Conservation (phyloP, 2,329 filamentous ascomycete species). For the Aureobasidium sp. region DNA sequence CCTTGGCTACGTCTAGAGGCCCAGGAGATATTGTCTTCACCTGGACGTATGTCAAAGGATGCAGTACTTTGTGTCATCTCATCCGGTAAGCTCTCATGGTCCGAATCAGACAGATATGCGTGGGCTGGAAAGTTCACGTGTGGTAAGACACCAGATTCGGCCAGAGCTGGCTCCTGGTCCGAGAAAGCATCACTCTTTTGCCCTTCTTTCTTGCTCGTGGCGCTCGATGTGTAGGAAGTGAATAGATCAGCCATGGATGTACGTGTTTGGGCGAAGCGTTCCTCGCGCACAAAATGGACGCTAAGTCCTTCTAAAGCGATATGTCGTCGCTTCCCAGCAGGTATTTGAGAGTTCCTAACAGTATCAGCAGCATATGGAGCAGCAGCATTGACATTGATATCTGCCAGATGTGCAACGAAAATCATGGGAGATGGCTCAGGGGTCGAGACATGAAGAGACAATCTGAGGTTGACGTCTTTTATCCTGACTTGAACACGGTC, state of each 20-base stretch:
- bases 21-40: slow-evolving; percentile 33
- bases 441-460: neutral
- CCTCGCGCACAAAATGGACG: neutral
- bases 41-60: slow-evolving; percentile 27
- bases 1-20: slow-evolving; percentile 26
- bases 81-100: neutral
- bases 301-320: neutral
- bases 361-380: neutral
- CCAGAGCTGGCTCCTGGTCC: neutral
- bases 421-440: neutral
- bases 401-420: neutral
- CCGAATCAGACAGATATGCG: neutral
- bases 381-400: neutral
- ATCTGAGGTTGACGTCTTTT: slow-evolving; percentile 56
- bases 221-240: neutral
- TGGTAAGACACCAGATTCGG: slow-evolving; percentile 5
- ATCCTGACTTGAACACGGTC: slow-evolving; percentile 65
- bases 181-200: neutral
- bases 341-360: neutral
- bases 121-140: neutral
- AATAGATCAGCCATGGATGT: slow-evolving; percentile 4
- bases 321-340: neutral
- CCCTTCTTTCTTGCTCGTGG: neutral
- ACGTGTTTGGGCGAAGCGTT: neutral
- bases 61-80: slow-evolving; percentile 10